Conservation (phyloP, 106 monocot species). For the Dendrobium catenatum region DNA sequence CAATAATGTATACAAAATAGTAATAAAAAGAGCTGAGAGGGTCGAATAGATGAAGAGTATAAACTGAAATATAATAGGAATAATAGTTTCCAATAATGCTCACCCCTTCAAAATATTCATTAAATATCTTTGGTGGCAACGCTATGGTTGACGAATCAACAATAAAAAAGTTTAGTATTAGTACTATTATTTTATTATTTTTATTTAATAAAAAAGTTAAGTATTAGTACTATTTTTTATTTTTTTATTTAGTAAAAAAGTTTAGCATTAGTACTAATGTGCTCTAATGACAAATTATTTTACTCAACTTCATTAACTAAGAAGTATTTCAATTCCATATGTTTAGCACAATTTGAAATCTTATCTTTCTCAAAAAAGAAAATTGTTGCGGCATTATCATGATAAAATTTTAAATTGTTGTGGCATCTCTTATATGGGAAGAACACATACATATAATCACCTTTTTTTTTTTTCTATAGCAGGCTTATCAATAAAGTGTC, state of each 20-base stretch:
- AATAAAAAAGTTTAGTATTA: not conserved
- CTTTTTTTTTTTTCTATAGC: no score
- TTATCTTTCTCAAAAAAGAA: conserved; percentile 10
- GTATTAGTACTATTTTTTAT: no score
- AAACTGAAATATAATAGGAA: not conserved
- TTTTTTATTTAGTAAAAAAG: no score
- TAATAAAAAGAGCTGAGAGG: not conserved
- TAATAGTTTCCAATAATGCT: not conserved
- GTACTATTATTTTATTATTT: no score
- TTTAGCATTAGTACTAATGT: not conserved
- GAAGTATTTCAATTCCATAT: conserved; percentile 11
- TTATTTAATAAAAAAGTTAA: not conserved
- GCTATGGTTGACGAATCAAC: conserved; percentile 5
- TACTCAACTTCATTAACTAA: conserved; percentile 1
- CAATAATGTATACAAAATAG: not conserved
- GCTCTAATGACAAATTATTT: conserved; percentile 4
- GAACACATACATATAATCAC: no score
- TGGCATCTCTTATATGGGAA: no score
- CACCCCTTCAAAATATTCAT: not conserved
- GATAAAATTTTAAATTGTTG: conserved; percentile 11
- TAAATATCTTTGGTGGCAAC: conserved; percentile 9
- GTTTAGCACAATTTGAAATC: conserved; percentile 9
- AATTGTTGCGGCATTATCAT: not conserved
- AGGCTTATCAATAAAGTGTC: no score
- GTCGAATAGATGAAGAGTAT: not conserved